Conservation (phyloP, 176 grass and related monocot species). For the Ensete glaucum region DNA sequence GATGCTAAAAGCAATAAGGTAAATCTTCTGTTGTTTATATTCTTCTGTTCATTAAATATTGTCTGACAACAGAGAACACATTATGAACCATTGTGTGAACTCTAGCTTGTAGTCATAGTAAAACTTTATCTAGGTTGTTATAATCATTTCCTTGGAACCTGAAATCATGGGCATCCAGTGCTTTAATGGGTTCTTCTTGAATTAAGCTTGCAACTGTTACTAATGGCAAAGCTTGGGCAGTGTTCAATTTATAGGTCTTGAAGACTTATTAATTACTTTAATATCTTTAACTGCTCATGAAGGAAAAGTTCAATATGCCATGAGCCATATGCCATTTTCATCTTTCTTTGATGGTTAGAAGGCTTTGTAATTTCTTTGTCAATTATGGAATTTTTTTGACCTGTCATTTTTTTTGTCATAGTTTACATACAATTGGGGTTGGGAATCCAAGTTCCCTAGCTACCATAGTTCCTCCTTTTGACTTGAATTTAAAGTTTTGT, state of each 20-base stretch:
- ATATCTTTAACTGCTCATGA: too few species aligned
- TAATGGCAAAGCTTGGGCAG: too few species aligned
- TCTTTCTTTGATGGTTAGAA: neutral
- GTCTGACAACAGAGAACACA: neutral
- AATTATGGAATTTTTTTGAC: neutral
- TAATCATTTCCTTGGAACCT: neutral
- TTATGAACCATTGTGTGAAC: neutral
- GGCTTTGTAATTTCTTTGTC: neutral
- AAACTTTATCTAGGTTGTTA: too few species aligned
- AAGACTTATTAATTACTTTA: too few species aligned
- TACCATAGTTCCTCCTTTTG: neutral
- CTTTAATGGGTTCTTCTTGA: neutral
- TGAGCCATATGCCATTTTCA: neutral
- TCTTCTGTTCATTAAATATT: neutral
- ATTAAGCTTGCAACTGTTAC: too few species aligned
- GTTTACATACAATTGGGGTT: neutral
- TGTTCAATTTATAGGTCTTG: too few species aligned
- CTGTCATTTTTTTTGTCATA: neutral
- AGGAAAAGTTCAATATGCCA: neutral
- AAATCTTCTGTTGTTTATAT: neutral
- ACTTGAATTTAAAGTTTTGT: neutral
- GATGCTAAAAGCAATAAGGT: constrained; percentile 34
- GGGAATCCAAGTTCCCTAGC: too few species aligned
- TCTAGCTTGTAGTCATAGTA: neutral
- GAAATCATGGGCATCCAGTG: neutral